A percentile compares a stretch with the other conserved stretches of the same genome.
Conservation (phyloP, 768 basidiomycete genomes). For the Boletus insuetus region DNA sequence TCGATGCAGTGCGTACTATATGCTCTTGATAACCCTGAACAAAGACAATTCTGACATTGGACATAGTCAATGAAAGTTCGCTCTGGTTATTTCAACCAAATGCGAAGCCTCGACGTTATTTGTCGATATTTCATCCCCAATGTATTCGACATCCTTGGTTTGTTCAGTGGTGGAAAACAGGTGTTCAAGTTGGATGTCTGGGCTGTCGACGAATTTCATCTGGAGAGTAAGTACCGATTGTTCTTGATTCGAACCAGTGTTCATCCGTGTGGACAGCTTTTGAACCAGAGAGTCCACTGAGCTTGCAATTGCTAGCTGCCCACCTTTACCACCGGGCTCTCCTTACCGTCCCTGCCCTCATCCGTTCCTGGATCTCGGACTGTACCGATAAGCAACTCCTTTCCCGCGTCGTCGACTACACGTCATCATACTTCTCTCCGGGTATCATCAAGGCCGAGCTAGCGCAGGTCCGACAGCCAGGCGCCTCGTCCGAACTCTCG, state of each 20-base stretch:
- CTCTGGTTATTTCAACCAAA: slow-evolving; percentile 80
- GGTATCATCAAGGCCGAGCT: slow-evolving; percentile 83
- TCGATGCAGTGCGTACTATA: slow-evolving; percentile 70
- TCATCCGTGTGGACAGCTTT: slow-evolving; percentile 43
- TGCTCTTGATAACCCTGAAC: neutral
- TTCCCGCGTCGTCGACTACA: slow-evolving; percentile 72
- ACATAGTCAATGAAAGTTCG: slow-evolving; percentile 83
- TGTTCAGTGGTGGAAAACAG: slow-evolving; percentile 63
- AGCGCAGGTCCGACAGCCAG: slow-evolving; percentile 61
- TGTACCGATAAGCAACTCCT: slow-evolving; percentile 88
- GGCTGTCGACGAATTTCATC: slow-evolving; percentile 79
- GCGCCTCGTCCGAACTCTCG: slow-evolving; percentile 47
- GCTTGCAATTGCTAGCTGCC: slow-evolving; percentile 69
- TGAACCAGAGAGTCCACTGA: slow-evolving; percentile 48
- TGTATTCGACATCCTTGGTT: slow-evolving; percentile 61
- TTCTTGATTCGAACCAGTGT: neutral
- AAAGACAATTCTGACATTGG: neutral
- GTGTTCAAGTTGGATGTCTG: slow-evolving; percentile 82
- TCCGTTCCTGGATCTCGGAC: slow-evolving; percentile 81
- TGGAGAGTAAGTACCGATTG: slow-evolving; percentile 54
- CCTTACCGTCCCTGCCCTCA: slow-evolving; percentile 76
- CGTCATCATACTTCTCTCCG: slow-evolving; percentile 83
- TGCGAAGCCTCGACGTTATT: slow-evolving; percentile 70
- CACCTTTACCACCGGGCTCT: slow-evolving; percentile 90
- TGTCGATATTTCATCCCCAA: slow-evolving; percentile 64